Percentiles rank a stretch among this genome's conserved stretches.
Evolutionary conservation across 495 filamentous ascomycete species (phyloP).

Genomic region (Penicillium ucsense): DNA sequence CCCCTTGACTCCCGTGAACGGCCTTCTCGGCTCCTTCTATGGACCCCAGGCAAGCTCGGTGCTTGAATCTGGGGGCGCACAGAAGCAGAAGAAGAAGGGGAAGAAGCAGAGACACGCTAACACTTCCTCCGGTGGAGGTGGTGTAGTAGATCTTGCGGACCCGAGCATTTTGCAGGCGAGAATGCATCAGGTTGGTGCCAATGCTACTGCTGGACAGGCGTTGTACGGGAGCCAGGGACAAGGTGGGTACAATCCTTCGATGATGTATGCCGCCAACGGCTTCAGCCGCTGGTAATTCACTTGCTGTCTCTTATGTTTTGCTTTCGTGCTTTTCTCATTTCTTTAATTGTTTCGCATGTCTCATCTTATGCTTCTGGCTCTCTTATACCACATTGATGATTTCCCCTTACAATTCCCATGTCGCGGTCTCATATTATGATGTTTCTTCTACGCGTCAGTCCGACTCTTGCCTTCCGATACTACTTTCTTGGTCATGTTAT

Average conservation of each 20-base stretch:
- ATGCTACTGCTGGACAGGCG: conserved; percentile 62
- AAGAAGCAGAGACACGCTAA: conserved; percentile 99
- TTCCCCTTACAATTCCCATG: conserved; percentile 10
- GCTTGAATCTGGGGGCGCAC: conserved; percentile 66
- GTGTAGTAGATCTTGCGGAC: conserved; percentile 98
- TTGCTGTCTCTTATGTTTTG: not conserved
- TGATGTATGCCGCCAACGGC: conserved; percentile 74
- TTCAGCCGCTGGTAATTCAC: conserved; percentile 62
- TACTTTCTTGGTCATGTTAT: too few relatives aligned
- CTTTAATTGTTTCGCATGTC: not conserved
- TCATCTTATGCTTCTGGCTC: too few relatives aligned
- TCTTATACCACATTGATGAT: conserved; percentile 5
- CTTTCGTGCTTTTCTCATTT: not conserved
- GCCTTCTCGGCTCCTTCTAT: conserved; percentile 83
- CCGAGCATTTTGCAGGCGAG: conserved; percentile 98
- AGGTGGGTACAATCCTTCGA: conserved; percentile 91
- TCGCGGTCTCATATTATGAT: conserved; percentile 8
- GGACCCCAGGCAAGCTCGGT: conserved; percentile 72
- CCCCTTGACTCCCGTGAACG: conserved; percentile 80
- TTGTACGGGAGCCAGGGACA: conserved; percentile 85
- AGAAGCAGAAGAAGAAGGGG: conserved; percentile 99
- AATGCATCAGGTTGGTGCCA: conserved; percentile 78
- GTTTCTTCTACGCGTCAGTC: conserved; percentile 7
- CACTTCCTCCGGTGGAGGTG: conserved; percentile 98
- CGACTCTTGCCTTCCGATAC: too few relatives aligned